Conservation (phyloP, 2,329 filamentous ascomycete species). For the Xylariaceae sp. region DNA sequence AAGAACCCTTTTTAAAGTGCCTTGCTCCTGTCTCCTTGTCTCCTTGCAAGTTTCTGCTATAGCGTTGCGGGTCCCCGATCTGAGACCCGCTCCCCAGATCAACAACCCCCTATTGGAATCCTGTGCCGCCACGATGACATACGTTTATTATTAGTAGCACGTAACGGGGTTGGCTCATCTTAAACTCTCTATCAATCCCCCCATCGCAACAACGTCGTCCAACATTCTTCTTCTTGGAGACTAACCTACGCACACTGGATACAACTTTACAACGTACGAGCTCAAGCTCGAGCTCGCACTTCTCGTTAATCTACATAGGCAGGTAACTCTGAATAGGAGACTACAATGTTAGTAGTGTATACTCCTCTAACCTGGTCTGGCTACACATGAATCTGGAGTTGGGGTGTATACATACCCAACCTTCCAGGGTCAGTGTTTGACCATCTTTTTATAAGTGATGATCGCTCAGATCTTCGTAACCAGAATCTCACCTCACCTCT, state of each 20-base stretch:
- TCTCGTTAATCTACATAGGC: no score
- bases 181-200: conserved; percentile 7
- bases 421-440: no score
- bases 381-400: no score
- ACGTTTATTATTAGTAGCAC: conserved; percentile 26
- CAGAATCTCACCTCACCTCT: background rate
- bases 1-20: background rate
- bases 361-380: no score
- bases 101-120: conserved; percentile 18
- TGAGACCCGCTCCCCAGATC: conserved; percentile 28
- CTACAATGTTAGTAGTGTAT: no score
- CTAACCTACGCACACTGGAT: background rate
- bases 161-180: conserved; percentile 17
- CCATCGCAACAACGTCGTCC: conserved; percentile 16
- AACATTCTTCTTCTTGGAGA: background rate
- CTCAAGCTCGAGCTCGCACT: no score
- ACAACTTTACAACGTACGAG: background rate
- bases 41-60: conserved; percentile 12
- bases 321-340: no score
- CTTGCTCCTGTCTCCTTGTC: background rate
- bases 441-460: background rate
- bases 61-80: conserved; percentile 24
- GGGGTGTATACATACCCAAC: no score
- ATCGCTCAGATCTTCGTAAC: background rate
- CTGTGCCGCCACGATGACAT: conserved; percentile 24